These are phyloP conservation scores for Theileria parva DNA, from an alignment of 169 alveolate genomes.

Conservation along the genomic window DNA sequence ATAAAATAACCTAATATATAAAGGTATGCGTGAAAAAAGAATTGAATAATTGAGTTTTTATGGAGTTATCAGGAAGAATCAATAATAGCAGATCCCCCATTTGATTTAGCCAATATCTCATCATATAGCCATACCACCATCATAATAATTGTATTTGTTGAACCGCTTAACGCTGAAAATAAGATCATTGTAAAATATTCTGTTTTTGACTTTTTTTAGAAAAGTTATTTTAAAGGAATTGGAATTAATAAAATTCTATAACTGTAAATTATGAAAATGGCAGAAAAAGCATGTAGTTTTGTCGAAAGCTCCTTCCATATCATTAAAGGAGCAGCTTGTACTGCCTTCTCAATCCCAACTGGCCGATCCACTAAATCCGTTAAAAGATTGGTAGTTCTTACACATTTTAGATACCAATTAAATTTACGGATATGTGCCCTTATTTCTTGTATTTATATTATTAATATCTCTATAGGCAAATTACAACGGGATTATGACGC, in stretches of 20 bases:
- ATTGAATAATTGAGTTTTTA: neutral
- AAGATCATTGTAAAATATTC: neutral
- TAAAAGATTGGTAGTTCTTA: conserved; percentile 48
- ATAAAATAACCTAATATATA: too few relatives aligned
- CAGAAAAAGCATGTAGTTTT: conserved; percentile 52
- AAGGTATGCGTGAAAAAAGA: too few relatives aligned
- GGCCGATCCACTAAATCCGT: conserved; percentile 76
- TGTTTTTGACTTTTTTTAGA: neutral
- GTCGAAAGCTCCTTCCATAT: conserved; percentile 79
- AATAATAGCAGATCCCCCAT: neutral
- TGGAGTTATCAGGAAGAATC: neutral
- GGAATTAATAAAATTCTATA: neutral
- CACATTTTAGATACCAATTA: neutral
- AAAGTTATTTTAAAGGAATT: neutral
- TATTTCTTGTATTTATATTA: neutral
- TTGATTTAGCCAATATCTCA: neutral
- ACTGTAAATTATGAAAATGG: conserved; percentile 32
- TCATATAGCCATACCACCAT: neutral
- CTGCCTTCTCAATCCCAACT: conserved; percentile 77
- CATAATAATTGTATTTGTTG: neutral
- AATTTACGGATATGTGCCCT: neutral
- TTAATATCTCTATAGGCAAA: conserved; percentile 17
- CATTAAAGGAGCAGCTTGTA: conserved; percentile 80
- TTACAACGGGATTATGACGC: conserved; percentile 38
- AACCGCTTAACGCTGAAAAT: neutral